Evolutionary conservation across 148 eudicot genomes (phyloP).

Genomic region (Tetragonia tetragonoides): DNA sequence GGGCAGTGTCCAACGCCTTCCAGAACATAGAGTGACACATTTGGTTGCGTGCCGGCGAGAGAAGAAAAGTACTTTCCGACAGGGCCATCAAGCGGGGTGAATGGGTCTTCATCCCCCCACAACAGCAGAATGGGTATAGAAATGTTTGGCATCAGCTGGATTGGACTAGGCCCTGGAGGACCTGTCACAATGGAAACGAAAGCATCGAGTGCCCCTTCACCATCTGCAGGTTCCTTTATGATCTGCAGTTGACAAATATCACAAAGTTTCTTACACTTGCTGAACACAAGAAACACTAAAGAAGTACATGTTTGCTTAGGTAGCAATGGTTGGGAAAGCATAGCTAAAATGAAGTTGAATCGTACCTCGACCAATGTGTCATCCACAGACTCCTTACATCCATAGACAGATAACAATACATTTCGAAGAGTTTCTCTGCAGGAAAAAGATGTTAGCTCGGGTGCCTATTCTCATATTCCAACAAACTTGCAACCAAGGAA

Average conservation of each 20-base stretch:
- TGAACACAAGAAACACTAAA: not conserved
- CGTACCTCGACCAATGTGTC: slow-evolving; percentile 82
- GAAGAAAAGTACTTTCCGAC: slow-evolving; percentile 83
- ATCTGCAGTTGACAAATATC: slow-evolving; percentile 41
- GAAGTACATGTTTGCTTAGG: not conserved
- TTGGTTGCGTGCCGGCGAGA: slow-evolving; percentile 45
- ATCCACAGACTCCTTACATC: slow-evolving; percentile 78
- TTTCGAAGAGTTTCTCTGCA: slow-evolving; percentile 68
- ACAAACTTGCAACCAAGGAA: not conserved
- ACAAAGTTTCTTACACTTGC: not conserved
- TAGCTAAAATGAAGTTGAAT: not conserved
- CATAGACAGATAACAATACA: slow-evolving; percentile 69
- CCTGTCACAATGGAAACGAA: slow-evolving; percentile 85
- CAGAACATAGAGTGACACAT: slow-evolving; percentile 52
- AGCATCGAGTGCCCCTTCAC: slow-evolving; percentile 86
- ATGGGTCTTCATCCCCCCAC: slow-evolving; percentile 92
- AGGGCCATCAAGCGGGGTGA: slow-evolving; percentile 93
- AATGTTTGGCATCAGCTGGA: slow-evolving; percentile 66
- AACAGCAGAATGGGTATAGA: slow-evolving; percentile 59
- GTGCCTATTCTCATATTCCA: not conserved
- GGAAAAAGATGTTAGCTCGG: slow-evolving; percentile 6
- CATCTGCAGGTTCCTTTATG: slow-evolving; percentile 73
- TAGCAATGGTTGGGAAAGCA: not conserved
- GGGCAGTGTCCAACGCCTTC: slow-evolving; percentile 96
- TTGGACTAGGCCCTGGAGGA: slow-evolving; percentile 91